Conservation (phyloP, 495 filamentous ascomycete species). For the Penicillium coffeae region DNA sequence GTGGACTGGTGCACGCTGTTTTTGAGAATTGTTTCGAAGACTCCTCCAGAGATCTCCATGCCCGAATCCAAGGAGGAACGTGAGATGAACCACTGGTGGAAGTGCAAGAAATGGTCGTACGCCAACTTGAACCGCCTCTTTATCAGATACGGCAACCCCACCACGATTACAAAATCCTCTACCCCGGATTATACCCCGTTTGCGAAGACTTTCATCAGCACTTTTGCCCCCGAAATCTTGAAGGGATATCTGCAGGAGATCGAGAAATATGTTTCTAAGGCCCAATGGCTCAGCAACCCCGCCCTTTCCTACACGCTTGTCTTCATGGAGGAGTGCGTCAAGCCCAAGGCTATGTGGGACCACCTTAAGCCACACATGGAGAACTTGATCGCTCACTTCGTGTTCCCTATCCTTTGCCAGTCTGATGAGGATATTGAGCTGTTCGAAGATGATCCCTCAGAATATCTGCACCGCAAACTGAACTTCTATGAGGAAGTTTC, state of each 20-base stretch:
- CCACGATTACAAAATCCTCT: conserved; percentile 61
- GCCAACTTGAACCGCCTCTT: conserved; percentile 94
- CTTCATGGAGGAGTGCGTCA: conserved; percentile 95
- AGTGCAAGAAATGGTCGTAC: conserved; percentile 99
- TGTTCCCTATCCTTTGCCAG: conserved; percentile 94
- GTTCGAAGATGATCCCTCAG: conserved; percentile 88
- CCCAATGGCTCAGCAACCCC: conserved; percentile 90
- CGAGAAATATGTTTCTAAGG: conserved; percentile 94
- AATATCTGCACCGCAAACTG: conserved; percentile 93
- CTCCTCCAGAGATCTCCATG: conserved; percentile 73
- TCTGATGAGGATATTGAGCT: conserved; percentile 89
- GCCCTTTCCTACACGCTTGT: conserved; percentile 87
- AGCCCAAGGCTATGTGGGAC: conserved; percentile 94
- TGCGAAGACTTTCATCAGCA: conserved; percentile 82
- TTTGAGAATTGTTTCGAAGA: conserved; percentile 80
- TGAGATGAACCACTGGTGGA: conserved; percentile 97
- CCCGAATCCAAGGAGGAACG: conserved; percentile 79
- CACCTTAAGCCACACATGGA: conserved; percentile 90
- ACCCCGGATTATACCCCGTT: conserved; percentile 69
- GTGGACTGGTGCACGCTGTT: conserved; percentile 95
- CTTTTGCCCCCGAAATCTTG: conserved; percentile 92
- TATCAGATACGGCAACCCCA: conserved; percentile 91
- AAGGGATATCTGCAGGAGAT: conserved; percentile 89
- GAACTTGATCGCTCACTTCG: conserved; percentile 83
- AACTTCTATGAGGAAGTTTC: conserved; percentile 98